These are phyloP conservation scores for Parasitella parasitica DNA, from an alignment of 371 early-diverging fungal species.

Conservation along the genomic window DNA sequence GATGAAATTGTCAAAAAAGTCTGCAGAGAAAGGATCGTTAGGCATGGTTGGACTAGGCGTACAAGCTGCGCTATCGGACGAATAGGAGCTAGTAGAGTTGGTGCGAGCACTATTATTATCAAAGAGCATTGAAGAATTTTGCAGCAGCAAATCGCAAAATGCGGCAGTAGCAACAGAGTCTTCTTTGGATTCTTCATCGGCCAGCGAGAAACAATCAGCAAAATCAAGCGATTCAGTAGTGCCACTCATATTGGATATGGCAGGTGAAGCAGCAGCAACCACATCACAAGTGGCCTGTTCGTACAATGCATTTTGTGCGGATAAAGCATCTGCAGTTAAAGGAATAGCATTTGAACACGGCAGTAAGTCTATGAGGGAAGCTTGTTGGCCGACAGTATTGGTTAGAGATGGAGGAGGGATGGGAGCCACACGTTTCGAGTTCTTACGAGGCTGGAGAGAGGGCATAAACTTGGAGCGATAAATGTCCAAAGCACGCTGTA, in stretches of 20 bases:
- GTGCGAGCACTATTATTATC: not conserved
- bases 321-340: conserved; percentile 27
- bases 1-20: conserved; percentile 40
- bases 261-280: conserved; percentile 8
- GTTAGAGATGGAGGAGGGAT: conserved; percentile 19
- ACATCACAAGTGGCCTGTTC: conserved; percentile 1
- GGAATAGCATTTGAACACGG: conserved; percentile 13
- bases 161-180: conserved; percentile 8
- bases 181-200: conserved; percentile 30
- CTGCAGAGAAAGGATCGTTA: conserved; percentile 19
- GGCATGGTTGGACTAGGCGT: conserved; percentile 35
- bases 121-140: conserved; percentile 9
- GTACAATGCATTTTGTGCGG: conserved; percentile 42
- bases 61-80: conserved; percentile 25
- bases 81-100: conserved; percentile 12
- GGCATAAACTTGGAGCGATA: conserved; percentile 49
- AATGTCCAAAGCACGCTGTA: conserved; percentile 50
- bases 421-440: conserved; percentile 27
- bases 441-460: conserved; percentile 42
- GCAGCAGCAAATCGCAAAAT: conserved; percentile 25
- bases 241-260: conserved; percentile 28
- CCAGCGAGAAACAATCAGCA: conserved; percentile 52
- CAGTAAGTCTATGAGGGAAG: conserved; percentile 1
- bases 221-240: conserved; percentile 44
- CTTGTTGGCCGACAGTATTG: not conserved